Conservation (phyloP, 768 basidiomycete species). For the Suillus americanus region DNA sequence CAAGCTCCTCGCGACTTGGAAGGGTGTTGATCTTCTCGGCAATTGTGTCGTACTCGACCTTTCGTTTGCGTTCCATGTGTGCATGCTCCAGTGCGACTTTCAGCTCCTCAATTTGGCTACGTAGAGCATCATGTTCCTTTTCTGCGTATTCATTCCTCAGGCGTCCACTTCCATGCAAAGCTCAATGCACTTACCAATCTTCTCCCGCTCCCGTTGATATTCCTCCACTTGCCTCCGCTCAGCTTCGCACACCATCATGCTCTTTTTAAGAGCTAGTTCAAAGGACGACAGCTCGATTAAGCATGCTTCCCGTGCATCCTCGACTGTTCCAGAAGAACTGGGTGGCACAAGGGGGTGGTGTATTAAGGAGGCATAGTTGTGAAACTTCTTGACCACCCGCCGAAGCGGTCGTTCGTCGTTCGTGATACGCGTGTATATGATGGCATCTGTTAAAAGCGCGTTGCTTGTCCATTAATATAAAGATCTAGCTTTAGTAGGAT, state of each 20-base stretch:
- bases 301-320: slow-evolving; percentile 79
- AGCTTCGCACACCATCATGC: slow-evolving; percentile 80
- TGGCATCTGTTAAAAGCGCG: slow-evolving; percentile 52
- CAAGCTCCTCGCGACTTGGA: slow-evolving; percentile 73
- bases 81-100: slow-evolving; percentile 77
- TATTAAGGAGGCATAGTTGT: slow-evolving; percentile 63
- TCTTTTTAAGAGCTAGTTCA: slow-evolving; percentile 73
- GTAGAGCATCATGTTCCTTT: slow-evolving; percentile 65
- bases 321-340: slow-evolving; percentile 35
- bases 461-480: slow-evolving; percentile 13
- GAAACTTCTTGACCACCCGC: slow-evolving; percentile 80
- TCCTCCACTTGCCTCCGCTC: slow-evolving; percentile 84
- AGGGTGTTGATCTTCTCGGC: slow-evolving; percentile 81
- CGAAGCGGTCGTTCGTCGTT: slow-evolving; percentile 81
- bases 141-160: slow-evolving; percentile 39
- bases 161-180: background rate
- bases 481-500: slow-evolving; percentile 1
- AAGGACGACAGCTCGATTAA: slow-evolving; percentile 77
- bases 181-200: slow-evolving; percentile 58
- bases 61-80: slow-evolving; percentile 69
- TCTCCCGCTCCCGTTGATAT: slow-evolving; percentile 69
- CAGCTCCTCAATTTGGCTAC: slow-evolving; percentile 73
- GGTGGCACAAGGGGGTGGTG: slow-evolving; percentile 43
- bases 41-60: slow-evolving; percentile 85
- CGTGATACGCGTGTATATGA: slow-evolving; percentile 78